phyloP scores from a whole-genome alignment of 2,329 filamentous ascomycete genomes.

The Penicillium fuscoglaucum region DNA sequence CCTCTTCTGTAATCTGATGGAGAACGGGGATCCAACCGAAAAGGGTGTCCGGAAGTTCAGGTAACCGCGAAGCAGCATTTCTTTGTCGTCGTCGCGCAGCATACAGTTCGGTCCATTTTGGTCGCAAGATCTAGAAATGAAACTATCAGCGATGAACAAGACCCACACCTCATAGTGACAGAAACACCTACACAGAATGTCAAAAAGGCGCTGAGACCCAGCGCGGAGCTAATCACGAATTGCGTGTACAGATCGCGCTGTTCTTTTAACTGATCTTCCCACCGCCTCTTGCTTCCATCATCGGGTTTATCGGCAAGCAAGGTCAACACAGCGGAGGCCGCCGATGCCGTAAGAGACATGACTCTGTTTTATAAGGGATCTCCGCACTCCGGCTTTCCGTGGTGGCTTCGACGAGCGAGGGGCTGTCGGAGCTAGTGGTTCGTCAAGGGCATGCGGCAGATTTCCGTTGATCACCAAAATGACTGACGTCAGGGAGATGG shows the following conservation, averaged over 20 bases:
- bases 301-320: conserved; percentile 22
- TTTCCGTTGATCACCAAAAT: conserved; percentile 7
- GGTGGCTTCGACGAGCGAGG: conserved; percentile 7
- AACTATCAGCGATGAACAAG: conserved; percentile 13
- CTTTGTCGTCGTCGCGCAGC: conserved; percentile 80
- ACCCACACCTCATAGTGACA: neutral
- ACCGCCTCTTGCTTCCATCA: conserved; percentile 23
- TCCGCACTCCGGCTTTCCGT: neutral
- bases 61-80: conserved; percentile 65
- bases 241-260: conserved; percentile 47
- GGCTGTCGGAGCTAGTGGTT: conserved; percentile 10
- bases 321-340: conserved; percentile 25
- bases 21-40: conserved; percentile 92
- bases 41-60: conserved; percentile 76
- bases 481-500: conserved; percentile 30
- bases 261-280: conserved; percentile 34
- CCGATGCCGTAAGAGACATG: conserved; percentile 36
- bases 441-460: conserved; percentile 11
- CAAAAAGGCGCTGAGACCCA: conserved; percentile 47
- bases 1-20: conserved; percentile 81
- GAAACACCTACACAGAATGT: conserved; percentile 46
- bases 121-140: conserved; percentile 67
- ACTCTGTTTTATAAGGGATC: neutral
- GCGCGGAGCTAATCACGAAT: conserved; percentile 44
- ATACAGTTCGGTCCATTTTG: conserved; percentile 89